Base-by-base conservation (phyloP, 2,329 filamentous ascomycete genomes). In the Pseudogymnoascus verrucosus region DNA sequence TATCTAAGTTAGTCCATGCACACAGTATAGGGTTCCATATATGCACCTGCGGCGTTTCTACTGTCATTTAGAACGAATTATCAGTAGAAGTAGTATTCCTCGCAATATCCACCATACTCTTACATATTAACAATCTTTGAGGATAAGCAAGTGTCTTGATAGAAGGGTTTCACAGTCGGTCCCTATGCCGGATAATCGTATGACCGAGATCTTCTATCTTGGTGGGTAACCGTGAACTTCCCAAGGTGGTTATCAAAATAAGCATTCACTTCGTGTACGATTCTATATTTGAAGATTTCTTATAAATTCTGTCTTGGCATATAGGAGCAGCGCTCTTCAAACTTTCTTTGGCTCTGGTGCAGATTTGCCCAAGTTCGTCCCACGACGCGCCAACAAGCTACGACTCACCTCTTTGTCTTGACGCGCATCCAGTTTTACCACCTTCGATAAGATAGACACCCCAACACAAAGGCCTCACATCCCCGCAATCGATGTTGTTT, bases 211-310 rank as follows among this genome's bases (percentile, higher is more conserved):
- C 28, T 57, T 57, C 51, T 57, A 57, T 57, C 51, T 34, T 57
- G 51, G 51, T 57, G 51, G 51, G 51, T 34, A 57, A 36, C 51
- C 51, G 11, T 19, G 51, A 57, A 57, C 28, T 34, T 57, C 28
- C 51, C 51, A 57, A 57, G 28, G 51, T 57, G 51, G n/a, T 34
- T 57, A 57, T 57, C 51, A 57, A 57, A 57, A 57, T 57, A 34
- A 34, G 51, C 51, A 34, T 57, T 57, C 51, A 57, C 51, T 57
- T 57, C 51, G 51, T 57, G 51, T 57, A 57, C 51, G 51, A 57
- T 57, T 57, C 16, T 57, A 34, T 57, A 1, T 57, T 57, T 57
- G 28, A 21, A 19, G 28, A 36, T 57, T 57, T 57, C 51, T 57
- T 57, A 36, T 34, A 57, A 36, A 36, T 57, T 36, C 51, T 19